Evolutionary conservation across 2,329 filamentous ascomycete genomes (phyloP).

Genomic region (Lachnellula hyalina): DNA sequence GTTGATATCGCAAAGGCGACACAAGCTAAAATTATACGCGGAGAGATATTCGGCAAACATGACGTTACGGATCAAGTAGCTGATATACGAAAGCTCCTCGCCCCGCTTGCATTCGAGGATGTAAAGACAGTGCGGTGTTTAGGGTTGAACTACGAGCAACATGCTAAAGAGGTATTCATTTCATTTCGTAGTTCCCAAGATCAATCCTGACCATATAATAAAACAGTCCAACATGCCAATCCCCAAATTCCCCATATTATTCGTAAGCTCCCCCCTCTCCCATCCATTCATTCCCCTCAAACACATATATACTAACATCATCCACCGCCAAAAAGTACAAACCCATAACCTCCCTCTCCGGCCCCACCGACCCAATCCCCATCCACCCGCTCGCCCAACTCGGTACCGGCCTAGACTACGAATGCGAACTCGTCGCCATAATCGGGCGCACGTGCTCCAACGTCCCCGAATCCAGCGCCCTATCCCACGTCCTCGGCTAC

Average conservation of each 20-base stretch:
- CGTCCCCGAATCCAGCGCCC: conserved; percentile 58
- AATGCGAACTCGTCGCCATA: conserved; percentile 71
- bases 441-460: conserved; percentile 64
- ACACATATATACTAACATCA: neutral
- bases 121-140: conserved; percentile 64
- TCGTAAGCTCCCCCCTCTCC: conserved; percentile 39
- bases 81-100: conserved; percentile 51
- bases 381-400: conserved; percentile 62
- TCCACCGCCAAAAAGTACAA: conserved; percentile 46
- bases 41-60: conserved; percentile 61
- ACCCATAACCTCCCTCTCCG: conserved; percentile 59
- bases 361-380: conserved; percentile 61
- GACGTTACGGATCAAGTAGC: conserved; percentile 57
- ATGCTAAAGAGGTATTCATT: conserved; percentile 56
- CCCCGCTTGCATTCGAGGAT: conserved; percentile 57
- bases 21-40: conserved; percentile 57
- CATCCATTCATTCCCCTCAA: neutral
- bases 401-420: conserved; percentile 65
- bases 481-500: conserved; percentile 72
- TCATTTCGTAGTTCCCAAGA: no score
- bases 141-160: conserved; percentile 67
- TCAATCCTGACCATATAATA: neutral
- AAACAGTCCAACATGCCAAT: conserved; percentile 56
- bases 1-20: conserved; percentile 56
- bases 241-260: conserved; percentile 67